Evolutionary conservation across 2,329 filamentous ascomycete genomes (phyloP), one percentile per base, ranked within the genome.

Genomic region (Endocalyx cinctus): DNA sequence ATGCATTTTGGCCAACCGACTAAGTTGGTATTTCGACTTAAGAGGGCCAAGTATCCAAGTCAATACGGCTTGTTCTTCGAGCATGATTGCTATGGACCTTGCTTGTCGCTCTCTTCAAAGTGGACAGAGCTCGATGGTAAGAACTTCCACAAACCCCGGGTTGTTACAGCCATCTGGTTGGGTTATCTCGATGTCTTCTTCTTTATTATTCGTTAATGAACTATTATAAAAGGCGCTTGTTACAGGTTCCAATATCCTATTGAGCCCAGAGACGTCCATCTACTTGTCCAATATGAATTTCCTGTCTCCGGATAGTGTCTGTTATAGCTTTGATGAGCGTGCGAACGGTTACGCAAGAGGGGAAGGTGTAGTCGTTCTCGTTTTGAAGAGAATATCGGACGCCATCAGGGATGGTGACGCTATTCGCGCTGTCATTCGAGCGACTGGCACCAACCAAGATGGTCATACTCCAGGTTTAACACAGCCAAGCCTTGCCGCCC

Each of bases 1-100:
- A 22, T 34, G 43, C 6, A 45, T 54, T 10, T 25, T 54, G 19
- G 27, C 37, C 4, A 39, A 39, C 27, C 28, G 40, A 10, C 13
- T 43, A 4, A 37, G 33, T 5, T 35, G 34, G 27, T 40, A 37
- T 27, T 40, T 43, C 31, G 32, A 34, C n/a, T 15, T 43, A 0
- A 20, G 25, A 11, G 40, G 40, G 4, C 40, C 40, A 0, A 40
- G 37, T 25, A 11, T 43, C 7, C 31, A 35, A 3, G 10, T 40
- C 10, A 35, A 43, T 14, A 37, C 40, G 2, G 40, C 40, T 10
- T 43, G 40, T 25, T 36, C 37, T 4, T 36, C 33, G 15, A 34
- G 35, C 8, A 12, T 33, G 4, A 17, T 22, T 19, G 27, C 32
- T 8, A n/a, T 28, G 6, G 36, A 42, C n/a, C 12, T 33, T 17